Evolutionary conservation across 2,329 filamentous ascomycete species (phyloP), one percentile per base, ranked within the genome.

Genomic region (Dichotomopilus funicola): DNA sequence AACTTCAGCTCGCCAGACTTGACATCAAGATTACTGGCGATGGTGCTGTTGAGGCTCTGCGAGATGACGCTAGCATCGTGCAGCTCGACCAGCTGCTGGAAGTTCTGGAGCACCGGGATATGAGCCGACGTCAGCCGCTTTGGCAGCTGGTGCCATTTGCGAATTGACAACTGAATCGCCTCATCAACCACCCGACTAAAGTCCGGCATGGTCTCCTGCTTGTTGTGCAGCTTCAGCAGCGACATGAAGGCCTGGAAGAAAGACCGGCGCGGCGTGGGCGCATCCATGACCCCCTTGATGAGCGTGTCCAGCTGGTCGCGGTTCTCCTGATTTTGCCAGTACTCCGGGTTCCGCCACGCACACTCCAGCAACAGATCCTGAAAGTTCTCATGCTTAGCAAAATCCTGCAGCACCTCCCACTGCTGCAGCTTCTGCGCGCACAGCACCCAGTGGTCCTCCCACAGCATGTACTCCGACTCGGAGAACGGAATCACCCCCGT

Each of bases 211-310:
- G 80, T 80, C 69, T 97, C 92, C 60, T 88, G 85, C 72, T 95
- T 92, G 64, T 89, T 87, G 71, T 97, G 92, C 61, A 95, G 85
- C 71, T 96, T 96, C 60, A 99, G 83, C 38, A 99, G 78, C 1
- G 91, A 88, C 88, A 96, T 96, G 74, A 99, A 99, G 0, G 92
- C 90, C 70, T 96, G 91, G 84, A 99, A 99, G 78, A 99, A 99
- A 42, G 90, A 87, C 53, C 94, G 82, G 57, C 94, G 81, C 27
- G 94, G 91, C 0, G 95, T 99, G 1, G 95, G 94, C 0, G 95
- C 92, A 71, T 99, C 94, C 76, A 95, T 96, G 13, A 99, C 88
- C 49, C 91, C 92, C 74, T 97, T 97, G 71, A 99, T 95, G 54
- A 96, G 86, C 53, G 85, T 87, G 65, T 97, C 92, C 40, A 99